Evolutionary conservation across 1,139 yeast species (phyloP), one percentile per base, ranked within the genome.

Genomic region (Debaryomyces udenii): DNA sequence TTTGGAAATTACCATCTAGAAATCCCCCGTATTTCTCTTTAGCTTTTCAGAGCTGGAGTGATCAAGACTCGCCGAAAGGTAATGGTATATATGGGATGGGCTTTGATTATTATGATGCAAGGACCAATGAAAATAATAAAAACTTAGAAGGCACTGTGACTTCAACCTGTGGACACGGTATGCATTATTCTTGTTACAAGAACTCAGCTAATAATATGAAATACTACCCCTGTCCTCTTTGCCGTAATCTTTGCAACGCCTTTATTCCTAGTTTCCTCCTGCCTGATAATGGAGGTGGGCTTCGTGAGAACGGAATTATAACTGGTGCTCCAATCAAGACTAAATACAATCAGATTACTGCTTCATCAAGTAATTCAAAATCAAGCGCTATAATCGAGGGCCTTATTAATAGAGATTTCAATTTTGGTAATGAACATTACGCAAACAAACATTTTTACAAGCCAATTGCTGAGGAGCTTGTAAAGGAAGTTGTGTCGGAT

Each of bases 161-260:
- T 13, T 66, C 78, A 3, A 80, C 87, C 2, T 85, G 93, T 64
- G 83, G 86, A 16, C 94, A 85, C 60, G 81, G 80, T 7, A 75
- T 84, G 64, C 94, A 85, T 57, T 71, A 64, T 47, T 53, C 59
- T 10, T 86, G 94, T 57, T 79, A 72, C 55, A 59, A 55, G 20
- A 43, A 55, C 54, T 55, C 62, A 57, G 57, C 67, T 49, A 59
- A 59, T 28, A 57, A 48, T 55, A 43, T 46, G 11, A 47, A 39
- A 59, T 53, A 67, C 57, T 50, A 73, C 44, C 66, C 74, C 3
- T 84, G 91, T 60, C 90, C 91, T 0, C 65, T 85, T 36, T 85
- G 91, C 56, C 81, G 80, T 49, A 74, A 80, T 2, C 66, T 67
- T 22, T 75, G 72, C 44, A 71, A 73, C 44, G 46, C 63, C 2